Conservation (phyloP, 345 rosid genomes). For the Litchi chinensis region DNA sequence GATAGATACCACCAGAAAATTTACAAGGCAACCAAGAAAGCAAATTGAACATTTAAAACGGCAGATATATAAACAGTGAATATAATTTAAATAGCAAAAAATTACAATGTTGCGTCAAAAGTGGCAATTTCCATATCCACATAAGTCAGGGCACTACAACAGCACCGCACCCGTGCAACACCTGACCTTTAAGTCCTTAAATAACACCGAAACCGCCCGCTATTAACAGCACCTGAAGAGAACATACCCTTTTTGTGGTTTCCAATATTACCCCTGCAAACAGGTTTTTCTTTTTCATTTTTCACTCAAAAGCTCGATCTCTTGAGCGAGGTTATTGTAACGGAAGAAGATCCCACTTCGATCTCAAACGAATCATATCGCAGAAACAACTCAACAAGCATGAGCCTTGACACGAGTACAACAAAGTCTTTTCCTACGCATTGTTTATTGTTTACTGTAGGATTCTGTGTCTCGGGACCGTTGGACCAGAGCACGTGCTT, state of each 20-base stretch:
- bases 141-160: not conserved
- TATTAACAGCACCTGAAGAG: not conserved
- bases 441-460: constrained; percentile 69
- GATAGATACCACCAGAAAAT: no score
- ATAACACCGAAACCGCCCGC: no score
- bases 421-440: constrained; percentile 93
- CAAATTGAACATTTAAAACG: not conserved
- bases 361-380: constrained; percentile 83
- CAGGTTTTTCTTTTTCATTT: not conserved
- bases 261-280: constrained; percentile 24
- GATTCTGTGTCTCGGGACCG: constrained; percentile 74
- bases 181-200: no score
- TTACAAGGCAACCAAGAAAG: not conserved
- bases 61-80: not conserved
- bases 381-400: constrained; percentile 74
- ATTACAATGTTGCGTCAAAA: not conserved
- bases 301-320: constrained; percentile 50
- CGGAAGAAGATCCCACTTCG: constrained; percentile 50
- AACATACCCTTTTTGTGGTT: not conserved
- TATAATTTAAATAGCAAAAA: no score
- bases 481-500: constrained; percentile 90
- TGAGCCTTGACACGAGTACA: constrained; percentile 63
- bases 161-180: not conserved
- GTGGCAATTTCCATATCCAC: not conserved
- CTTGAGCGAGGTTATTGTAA: constrained; percentile 64